phyloP scores from a whole-genome alignment of 805 yeast genomes.

The Candida nanaspora region DNA sequence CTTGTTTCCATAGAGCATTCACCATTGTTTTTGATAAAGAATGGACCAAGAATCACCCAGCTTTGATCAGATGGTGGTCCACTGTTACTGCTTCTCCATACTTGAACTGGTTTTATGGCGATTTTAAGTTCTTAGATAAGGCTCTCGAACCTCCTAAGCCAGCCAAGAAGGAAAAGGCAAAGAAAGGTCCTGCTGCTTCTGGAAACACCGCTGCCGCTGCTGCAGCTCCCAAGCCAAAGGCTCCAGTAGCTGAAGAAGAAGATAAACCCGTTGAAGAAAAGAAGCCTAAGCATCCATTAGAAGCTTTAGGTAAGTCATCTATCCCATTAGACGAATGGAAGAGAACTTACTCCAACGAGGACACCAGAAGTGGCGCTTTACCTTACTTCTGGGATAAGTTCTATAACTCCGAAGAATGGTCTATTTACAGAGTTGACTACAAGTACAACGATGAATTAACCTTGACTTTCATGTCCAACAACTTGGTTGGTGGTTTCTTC shows the following conservation, averaged over 20 bases:
- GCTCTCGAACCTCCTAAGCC: conserved; percentile 59
- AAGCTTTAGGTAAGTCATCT: conserved; percentile 63
- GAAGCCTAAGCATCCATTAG: conserved; percentile 91
- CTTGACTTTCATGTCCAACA: conserved; percentile 92
- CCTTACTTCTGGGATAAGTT: conserved; percentile 97
- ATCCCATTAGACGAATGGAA: conserved; percentile 87
- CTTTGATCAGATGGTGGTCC: conserved; percentile 36
- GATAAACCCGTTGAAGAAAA: conserved; percentile 44
- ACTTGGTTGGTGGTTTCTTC: conserved; percentile 97
- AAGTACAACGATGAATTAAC: conserved; percentile 98
- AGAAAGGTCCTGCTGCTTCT: conserved; percentile 53
- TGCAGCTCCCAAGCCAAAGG: conserved; percentile 27
- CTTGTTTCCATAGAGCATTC: conserved; percentile 30
- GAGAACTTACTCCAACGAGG: conserved; percentile 94
- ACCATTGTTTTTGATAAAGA: conserved; percentile 32
- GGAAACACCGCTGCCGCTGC: conserved; percentile 22
- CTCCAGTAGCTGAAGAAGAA: conserved; percentile 27
- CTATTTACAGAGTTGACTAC: conserved; percentile 91
- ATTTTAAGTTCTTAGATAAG: conserved; percentile 48
- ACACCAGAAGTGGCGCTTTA: conserved; percentile 86
- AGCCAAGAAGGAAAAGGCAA: conserved; percentile 58
- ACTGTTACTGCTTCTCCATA: conserved; percentile 26
- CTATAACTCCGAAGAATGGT: conserved; percentile 89
- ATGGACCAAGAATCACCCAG: conserved; percentile 36
- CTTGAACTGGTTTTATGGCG: conserved; percentile 36